Conservation (phyloP, 2,329 filamentous ascomycete species). For the Fusarium algeriense region DNA sequence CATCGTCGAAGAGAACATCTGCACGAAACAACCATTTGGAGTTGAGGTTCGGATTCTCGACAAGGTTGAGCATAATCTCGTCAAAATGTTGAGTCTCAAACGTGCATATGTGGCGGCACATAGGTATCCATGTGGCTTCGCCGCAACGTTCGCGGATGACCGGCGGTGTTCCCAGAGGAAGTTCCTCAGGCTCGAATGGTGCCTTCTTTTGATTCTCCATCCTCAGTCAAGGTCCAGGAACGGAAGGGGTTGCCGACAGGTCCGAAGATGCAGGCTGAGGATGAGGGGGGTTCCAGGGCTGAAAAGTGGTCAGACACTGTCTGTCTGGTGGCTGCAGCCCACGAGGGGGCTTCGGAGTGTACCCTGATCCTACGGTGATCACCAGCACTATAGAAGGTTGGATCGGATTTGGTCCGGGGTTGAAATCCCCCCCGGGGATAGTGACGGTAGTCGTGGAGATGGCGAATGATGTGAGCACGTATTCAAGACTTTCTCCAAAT, state of each 20-base stretch:
- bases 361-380: background rate
- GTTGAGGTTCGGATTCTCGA: conserved; percentile 84
- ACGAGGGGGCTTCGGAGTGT: conserved; percentile 1
- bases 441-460: background rate
- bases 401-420: background rate
- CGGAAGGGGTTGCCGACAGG: conserved; percentile 3
- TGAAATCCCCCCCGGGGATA: background rate
- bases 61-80: conserved; percentile 77
- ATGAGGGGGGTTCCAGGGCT: background rate
- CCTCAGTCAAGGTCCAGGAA: conserved; percentile 7
- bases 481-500: conserved; percentile 2
- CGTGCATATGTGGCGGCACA: conserved; percentile 68
- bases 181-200: conserved; percentile 49
- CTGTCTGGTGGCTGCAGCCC: conserved; percentile 1
- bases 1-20: conserved; percentile 70
- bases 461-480: background rate
- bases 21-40: conserved; percentile 83
- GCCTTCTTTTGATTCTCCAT: conserved; percentile 40
- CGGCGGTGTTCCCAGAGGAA: conserved; percentile 44
- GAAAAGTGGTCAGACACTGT: conserved; percentile 18
- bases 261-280: conserved; percentile 8
- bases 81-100: conserved; percentile 74
- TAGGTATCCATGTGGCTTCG: conserved; percentile 62
- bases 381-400: background rate
- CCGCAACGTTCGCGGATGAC: conserved; percentile 46